Conservation (phyloP, 176 grass and related monocot genomes). For the Rhipidocladum racemiflorum region DNA sequence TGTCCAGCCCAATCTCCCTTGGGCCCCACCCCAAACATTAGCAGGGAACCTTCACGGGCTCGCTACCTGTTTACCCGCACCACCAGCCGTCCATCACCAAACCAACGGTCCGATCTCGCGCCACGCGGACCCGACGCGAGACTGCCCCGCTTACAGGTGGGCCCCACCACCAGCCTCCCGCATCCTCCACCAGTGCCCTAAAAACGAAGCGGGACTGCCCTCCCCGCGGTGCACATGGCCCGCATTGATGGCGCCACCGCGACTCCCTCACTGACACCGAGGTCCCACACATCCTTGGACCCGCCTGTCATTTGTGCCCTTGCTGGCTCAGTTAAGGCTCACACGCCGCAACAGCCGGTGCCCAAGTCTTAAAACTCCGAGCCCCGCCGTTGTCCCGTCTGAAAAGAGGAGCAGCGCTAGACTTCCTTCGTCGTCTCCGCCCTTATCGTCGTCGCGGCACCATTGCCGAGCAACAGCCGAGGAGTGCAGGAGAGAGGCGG, state of each 20-base stretch:
- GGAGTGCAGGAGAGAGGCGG: neutral
- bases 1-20: neutral
- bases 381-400: slow-evolving; percentile 11
- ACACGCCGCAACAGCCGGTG: neutral
- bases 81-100: neutral
- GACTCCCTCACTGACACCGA: neutral
- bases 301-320: neutral
- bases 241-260: slow-evolving; percentile 36
- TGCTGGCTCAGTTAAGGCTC: neutral
- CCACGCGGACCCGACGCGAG: neutral
- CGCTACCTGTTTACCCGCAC: neutral
- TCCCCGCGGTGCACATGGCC: slow-evolving; percentile 25
- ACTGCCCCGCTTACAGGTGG: neutral
- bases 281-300: accelerated
- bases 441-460: neutral
- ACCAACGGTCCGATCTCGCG: neutral
- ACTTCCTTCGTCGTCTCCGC: neutral
- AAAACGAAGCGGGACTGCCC: neutral
- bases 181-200: slow-evolving; percentile 17
- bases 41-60: neutral
- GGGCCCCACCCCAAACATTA: neutral
- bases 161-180: neutral
- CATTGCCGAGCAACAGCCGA: neutral
- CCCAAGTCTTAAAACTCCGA: neutral
- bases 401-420: neutral